Percentiles rank a stretch among this genome's conserved stretches.
Evolutionary conservation across 768 basidiomycete species (phyloP).

Genomic region (Tubosaeta sp.): DNA sequence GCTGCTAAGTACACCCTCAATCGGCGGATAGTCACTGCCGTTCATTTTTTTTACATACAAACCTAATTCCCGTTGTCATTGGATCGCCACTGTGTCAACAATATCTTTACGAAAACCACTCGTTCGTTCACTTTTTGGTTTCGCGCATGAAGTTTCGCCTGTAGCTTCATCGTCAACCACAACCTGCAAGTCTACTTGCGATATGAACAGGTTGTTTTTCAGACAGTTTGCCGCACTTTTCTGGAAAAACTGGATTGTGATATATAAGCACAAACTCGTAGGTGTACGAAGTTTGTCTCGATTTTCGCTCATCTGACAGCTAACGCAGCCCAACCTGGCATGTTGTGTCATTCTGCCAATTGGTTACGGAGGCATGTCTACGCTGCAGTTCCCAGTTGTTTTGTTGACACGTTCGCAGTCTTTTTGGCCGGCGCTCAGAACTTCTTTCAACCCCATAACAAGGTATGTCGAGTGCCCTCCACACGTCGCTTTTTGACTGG

Average conservation of each 20-base stretch:
- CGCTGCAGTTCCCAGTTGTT: no score
- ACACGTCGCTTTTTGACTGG: neutral
- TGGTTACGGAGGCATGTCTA: conserved; percentile 44
- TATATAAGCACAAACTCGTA: conserved; percentile 63
- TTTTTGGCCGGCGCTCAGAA: conserved; percentile 63
- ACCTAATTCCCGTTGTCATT: no score
- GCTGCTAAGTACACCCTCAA: no score
- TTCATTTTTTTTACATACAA: no score
- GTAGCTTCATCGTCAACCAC: neutral
- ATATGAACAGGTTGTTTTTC: conserved; percentile 44
- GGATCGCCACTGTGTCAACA: no score
- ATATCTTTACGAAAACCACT: no score
- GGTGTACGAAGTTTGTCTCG: conserved; percentile 20
- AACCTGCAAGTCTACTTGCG: neutral
- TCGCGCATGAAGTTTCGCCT: neutral
- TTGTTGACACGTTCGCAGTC: conserved; percentile 21
- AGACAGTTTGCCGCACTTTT: conserved; percentile 57
- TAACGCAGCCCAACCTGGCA: conserved; percentile 48
- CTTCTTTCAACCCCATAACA: conserved; percentile 53
- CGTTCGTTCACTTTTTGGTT: neutral
- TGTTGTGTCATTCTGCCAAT: conserved; percentile 63
- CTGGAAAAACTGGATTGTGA: conserved; percentile 73
- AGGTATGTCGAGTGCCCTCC: conserved; percentile 38
- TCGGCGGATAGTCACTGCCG: no score
- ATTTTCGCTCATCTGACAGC: conserved; percentile 1